These are phyloP conservation scores for Pelargonium fulgidum DNA, from an alignment of 441 rosid species.

Conservation along the genomic window DNA sequence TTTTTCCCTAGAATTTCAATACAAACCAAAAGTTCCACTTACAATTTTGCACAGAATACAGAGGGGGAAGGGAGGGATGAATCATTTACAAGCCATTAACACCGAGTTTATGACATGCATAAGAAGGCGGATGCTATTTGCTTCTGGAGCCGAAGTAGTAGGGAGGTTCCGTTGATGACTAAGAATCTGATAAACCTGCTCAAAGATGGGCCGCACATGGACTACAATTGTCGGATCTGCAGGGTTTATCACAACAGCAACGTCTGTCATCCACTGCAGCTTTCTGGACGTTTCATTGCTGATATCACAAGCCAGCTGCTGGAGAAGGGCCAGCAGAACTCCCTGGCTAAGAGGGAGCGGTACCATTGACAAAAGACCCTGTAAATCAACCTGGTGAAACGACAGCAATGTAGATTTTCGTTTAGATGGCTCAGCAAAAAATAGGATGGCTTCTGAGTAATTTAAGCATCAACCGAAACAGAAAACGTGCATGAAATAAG, in stretches of 20 bases:
- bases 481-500: background rate
- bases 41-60: slow-evolving; percentile 28
- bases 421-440: background rate
- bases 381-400: slow-evolving; percentile 51
- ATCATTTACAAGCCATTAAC: slow-evolving; percentile 61
- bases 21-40: slow-evolving; percentile 29
- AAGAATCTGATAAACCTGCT: slow-evolving; percentile 60
- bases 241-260: slow-evolving; percentile 55
- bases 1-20: slow-evolving; percentile 30
- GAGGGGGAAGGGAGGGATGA: background rate
- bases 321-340: slow-evolving; percentile 63
- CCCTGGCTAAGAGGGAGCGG: slow-evolving; percentile 66
- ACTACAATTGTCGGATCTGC: slow-evolving; percentile 49
- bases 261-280: slow-evolving; percentile 68
- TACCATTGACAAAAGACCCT: slow-evolving; percentile 35
- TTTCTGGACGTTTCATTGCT: slow-evolving; percentile 43
- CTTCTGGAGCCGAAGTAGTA: slow-evolving; percentile 36
- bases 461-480: background rate
- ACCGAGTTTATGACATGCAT: slow-evolving; percentile 58
- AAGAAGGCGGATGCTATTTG: slow-evolving; percentile 45
- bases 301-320: slow-evolving; percentile 69
- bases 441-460: background rate
- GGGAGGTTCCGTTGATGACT: slow-evolving; percentile 47
- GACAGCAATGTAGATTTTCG: slow-evolving; percentile 6
- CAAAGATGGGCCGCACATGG: slow-evolving; percentile 60